Evolutionary conservation across 2,329 filamentous ascomycete genomes (phyloP), one percentile per base, ranked within the genome.

Genomic region (Fusarium beomiforme): DNA sequence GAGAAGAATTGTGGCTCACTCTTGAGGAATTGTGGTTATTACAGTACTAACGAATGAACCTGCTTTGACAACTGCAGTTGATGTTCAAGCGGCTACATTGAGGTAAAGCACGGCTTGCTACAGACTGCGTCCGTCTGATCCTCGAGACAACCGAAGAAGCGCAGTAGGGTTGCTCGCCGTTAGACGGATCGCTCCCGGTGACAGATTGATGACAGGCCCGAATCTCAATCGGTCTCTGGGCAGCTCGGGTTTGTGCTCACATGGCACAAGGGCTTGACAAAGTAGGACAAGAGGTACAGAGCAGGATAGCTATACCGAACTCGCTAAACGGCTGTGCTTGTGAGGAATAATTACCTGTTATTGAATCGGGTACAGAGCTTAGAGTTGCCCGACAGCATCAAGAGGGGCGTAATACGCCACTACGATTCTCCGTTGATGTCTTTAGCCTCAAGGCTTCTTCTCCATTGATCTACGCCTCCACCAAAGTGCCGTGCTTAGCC

Each of bases 391-490:
- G 64, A 72, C 71, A 17, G 31, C 33, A 56, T 44, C 41, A 60
- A 58, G 64, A 63, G 51, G 44, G 58, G 63, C 56, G 56, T 68
- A 57, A 56, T 58, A 59, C 58, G 59, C 46, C 57, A 29, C 46
- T 46, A 41, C 34, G 43, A 63, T 58, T 58, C 41, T 58, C 63
- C 34, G 53, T 49, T 46, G 19, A 41, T 46, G 44, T 36, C 50
- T 58, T 56, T 47, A 33, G 44, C 55, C 55, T 59, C 47, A 53
- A 62, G 51, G 47, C 49, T 46, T 49, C 71, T 29, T 64, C n/a
- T n/a, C 69, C 69, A 59, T 71, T 69, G 69, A 71, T 71, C 69
- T 72, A 66, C 69, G 39, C 69, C 69, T 71, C 69, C 69, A 61
- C 68, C 65, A 68, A 65, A 65, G 64, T 71, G 69, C 69, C 69